Conservation (phyloP, 2,329 filamentous ascomycete genomes). For the Peltaster fructicola region DNA sequence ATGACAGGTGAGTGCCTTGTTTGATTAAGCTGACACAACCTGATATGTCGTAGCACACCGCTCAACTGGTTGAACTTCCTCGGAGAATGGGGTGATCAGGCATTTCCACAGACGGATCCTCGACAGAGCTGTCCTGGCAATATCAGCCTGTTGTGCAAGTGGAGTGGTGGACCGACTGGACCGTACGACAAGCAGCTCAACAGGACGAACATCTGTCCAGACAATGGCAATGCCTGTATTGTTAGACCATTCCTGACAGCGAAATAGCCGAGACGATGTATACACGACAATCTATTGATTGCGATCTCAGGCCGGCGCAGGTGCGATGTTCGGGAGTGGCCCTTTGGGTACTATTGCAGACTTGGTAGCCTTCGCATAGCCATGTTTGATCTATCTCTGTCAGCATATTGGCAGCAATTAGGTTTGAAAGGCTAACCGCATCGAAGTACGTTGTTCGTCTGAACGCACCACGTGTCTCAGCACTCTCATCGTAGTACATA, state of each 20-base stretch:
- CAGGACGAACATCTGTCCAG: conserved; percentile 39
- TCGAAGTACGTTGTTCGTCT: conserved; percentile 28
- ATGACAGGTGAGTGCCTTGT: conserved; percentile 8
- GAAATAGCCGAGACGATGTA: conserved; percentile 1
- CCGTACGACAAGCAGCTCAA: conserved; percentile 42
- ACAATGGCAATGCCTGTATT: conserved; percentile 27
- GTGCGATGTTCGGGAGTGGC: conserved; percentile 4
- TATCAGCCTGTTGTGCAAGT: conserved; percentile 26
- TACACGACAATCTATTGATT: too few relatives aligned
- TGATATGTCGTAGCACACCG: conserved; percentile 21
- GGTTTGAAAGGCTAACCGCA: conserved; percentile 2
- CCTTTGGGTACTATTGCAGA: conserved; percentile 3
- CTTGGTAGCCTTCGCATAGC: conserved; percentile 3
- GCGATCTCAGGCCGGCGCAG: too few relatives aligned
- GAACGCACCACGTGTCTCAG: conserved; percentile 25
- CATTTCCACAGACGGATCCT: conserved; percentile 34
- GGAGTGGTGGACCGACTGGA: conserved; percentile 40
- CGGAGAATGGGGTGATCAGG: conserved; percentile 45
- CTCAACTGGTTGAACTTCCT: conserved; percentile 37
- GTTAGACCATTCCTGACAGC: conserved; percentile 7
- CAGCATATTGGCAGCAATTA: too few relatives aligned
- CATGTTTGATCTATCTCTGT: conserved; percentile 3
- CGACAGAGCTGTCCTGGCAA: conserved; percentile 30
- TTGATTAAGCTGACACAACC: neutral
- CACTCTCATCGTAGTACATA: conserved; percentile 29